Percentiles rank a stretch among this genome's conserved stretches.
phyloP scores from a whole-genome alignment of 2,329 filamentous ascomycete species.

The Cercospora canescens region DNA sequence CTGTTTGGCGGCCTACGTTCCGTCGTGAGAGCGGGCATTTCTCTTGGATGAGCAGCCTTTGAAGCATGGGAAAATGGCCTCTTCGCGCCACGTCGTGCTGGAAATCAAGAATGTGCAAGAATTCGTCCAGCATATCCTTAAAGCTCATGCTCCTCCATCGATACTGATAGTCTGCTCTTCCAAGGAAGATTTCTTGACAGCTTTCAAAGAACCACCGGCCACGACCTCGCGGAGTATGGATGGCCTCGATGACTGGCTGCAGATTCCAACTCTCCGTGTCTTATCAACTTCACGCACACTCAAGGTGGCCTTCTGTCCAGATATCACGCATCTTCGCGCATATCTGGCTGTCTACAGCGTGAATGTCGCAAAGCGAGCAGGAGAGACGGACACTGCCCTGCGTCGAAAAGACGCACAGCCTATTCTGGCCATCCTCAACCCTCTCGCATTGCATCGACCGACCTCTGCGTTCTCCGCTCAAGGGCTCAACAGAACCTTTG shows the following conservation, averaged over 20 bases:
- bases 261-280: constrained; percentile 63
- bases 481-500: constrained; percentile 64
- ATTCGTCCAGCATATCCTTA: constrained; percentile 65
- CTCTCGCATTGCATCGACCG: constrained; percentile 64
- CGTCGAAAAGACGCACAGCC: constrained; percentile 33
- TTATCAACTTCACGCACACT: constrained; percentile 69
- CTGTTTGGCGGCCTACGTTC: neutral
- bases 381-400: constrained; percentile 9
- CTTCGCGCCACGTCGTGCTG: constrained; percentile 39
- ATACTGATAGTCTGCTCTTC: constrained; percentile 71
- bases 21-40: neutral
- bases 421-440: constrained; percentile 63
- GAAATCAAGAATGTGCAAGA: constrained; percentile 42
- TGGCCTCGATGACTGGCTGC: neutral
- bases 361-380: constrained; percentile 10
- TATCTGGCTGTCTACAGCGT: constrained; percentile 52
- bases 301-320: constrained; percentile 70
- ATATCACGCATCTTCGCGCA: constrained; percentile 74
- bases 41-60: neutral
- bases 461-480: constrained; percentile 76
- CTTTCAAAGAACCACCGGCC: constrained; percentile 43
- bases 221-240: neutral
- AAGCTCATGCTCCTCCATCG: constrained; percentile 57
- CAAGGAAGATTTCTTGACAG: constrained; percentile 63
- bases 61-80: constrained; percentile 12